A percentile compares a stretch with the other conserved stretches of the same genome.
Evolutionary conservation across 2,329 filamentous ascomycete genomes (phyloP).

Genomic region (Xylariaceae sp.): DNA sequence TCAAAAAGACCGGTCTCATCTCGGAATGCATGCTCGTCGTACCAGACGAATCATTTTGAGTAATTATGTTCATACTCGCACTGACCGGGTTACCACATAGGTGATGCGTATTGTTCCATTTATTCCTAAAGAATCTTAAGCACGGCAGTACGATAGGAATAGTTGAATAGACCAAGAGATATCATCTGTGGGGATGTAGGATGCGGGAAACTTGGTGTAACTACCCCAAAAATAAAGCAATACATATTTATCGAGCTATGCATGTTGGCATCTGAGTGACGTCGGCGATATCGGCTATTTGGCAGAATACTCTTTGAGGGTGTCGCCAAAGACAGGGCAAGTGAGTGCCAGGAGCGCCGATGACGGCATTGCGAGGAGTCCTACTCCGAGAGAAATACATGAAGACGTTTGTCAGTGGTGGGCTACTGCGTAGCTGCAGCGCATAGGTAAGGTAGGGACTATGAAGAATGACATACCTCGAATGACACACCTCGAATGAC

Average conservation of each 20-base stretch:
- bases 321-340: neutral
- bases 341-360: conserved; percentile 1
- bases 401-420: too few relatives aligned
- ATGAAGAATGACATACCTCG: conserved; percentile 13
- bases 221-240: neutral
- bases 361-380: conserved; percentile 22
- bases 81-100: conserved; percentile 1
- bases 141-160: neutral
- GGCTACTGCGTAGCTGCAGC: too few relatives aligned
- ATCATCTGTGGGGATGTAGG: neutral
- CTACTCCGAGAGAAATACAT: neutral
- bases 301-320: neutral
- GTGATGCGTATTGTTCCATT: neutral
- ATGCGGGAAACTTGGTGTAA: neutral
- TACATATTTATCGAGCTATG: neutral
- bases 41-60: conserved; percentile 10
- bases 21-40: conserved; percentile 6
- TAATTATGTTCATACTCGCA: conserved; percentile 7
- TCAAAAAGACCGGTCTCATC: conserved; percentile 7
- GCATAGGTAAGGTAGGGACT: conserved; percentile 20
- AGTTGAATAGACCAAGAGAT: neutral
- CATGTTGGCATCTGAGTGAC: neutral
- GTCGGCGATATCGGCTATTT: neutral
- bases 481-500: too few relatives aligned
- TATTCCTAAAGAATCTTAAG: neutral